Evolutionary conservation across 2,329 filamentous ascomycete genomes (phyloP).

Genomic region (Pseudogymnoascus sp.): DNA sequence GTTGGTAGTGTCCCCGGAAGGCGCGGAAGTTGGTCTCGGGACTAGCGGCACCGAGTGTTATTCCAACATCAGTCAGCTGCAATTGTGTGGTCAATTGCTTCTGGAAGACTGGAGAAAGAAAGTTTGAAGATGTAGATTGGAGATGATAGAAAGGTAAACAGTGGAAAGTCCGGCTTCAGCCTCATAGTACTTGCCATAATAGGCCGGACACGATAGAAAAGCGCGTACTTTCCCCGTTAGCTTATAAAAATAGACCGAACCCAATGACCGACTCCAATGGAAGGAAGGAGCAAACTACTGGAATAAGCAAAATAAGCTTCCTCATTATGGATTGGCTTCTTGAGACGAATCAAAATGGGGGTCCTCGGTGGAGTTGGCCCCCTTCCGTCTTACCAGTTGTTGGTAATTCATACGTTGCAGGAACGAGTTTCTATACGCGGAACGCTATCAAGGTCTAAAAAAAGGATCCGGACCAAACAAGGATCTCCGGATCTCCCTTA

Average conservation of each 20-base stretch:
- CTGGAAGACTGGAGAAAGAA: neutral
- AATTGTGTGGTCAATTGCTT: neutral
- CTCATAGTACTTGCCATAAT: neutral
- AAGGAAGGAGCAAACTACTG: neutral
- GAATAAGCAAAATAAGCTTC: conserved; percentile 3
- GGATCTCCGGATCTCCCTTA: neutral
- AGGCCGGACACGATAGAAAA: neutral
- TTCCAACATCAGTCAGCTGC: neutral
- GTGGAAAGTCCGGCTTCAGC: neutral
- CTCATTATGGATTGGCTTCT: neutral
- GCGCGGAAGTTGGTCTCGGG: conserved; percentile 2
- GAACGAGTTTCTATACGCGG: neutral
- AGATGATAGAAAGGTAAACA: neutral
- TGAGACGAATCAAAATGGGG: neutral
- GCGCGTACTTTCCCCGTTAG: neutral
- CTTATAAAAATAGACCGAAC: neutral
- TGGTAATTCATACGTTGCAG: neutral
- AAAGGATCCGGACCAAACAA: neutral
- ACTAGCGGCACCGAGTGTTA: neutral
- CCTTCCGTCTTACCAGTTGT: neutral
- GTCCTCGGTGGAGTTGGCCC: neutral
- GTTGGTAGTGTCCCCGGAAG: neutral
- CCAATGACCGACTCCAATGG: neutral
- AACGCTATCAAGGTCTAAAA: neutral
- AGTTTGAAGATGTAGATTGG: neutral